Base-by-base conservation (phyloP, 192 early-diverging fungal species). In the Linnemannia hyalina region DNA sequence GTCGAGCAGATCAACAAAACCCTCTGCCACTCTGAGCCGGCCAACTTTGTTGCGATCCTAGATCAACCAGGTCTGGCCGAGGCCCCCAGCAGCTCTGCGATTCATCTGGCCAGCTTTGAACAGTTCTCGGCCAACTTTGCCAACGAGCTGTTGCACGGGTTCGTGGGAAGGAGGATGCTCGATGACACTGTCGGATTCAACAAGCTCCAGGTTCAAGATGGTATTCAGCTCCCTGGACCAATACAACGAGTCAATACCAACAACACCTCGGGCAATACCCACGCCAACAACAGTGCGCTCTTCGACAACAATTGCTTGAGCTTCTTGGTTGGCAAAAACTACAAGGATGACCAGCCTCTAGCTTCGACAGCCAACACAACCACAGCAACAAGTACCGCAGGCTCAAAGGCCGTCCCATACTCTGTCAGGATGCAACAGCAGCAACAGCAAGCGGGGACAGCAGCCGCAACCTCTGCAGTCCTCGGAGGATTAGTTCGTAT, bases 1-100 rank as follows among this genome's bases (percentile, higher is more conserved):
- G 92, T 97, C 11, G 97, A 98, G 85, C 94, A 95, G 76, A 93
- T 98, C 80, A 99, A 99, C 90, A 91, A 91, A 36, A 93, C 94
- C 32, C 88, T 98, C 29, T 96, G 95, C 82, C 91, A 94, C 69
- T 89, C 91, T 35, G 93, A 96, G 57, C 93, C 91, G 10, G 93
- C 91, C 71, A 97, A 96, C 78, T 98, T 97, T 88, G 92, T 99
- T 70, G 97, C 95, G 16, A 88, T 97, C 16, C 88, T 96, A 9
- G 97, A 98, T 88, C 91, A 95, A 73, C 85, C 91, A 26, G 95
- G 96, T 16, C 95, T 96, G 88, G 91, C 95, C 78, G 90, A 92
- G 60, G 81, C 87, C 42, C 68, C 85, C 70, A 88, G 90, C 80
- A 90, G 91, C 29, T 85, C 77, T 4, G 69, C 83, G 4, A 68